Base-by-base conservation (phyloP, 2,329 filamentous ascomycete genomes). In the Aspergillus floridensis region DNA sequence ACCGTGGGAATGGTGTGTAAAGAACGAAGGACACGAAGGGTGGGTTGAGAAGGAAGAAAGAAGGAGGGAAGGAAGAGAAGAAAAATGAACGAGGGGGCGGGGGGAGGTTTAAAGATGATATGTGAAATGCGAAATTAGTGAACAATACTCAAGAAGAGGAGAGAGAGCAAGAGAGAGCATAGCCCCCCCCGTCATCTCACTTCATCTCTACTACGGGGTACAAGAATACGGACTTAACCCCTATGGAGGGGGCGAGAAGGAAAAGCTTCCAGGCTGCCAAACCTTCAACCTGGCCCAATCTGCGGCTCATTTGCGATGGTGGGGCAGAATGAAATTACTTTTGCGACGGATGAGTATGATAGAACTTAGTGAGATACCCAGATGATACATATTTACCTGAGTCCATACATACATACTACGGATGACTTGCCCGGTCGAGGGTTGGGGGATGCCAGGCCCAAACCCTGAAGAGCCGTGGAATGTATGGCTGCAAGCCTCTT, bases 1-100 rank as follows among this genome's bases (percentile, higher is more conserved):
- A 58, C 61, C 61, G 60, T 62, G 51, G 63, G 59, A 59, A 61
- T 52, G 14, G 57, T 65, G 52, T 49, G 62, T 61, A 56, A 52
- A 56, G 29, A 44, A 53, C 26, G 44, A 50, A 22, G 46, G 54
- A 51, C 49, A 53, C 49, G 50, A 57, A 32, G 56, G 50, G 63
- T 57, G 63, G 66, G 59, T 38, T 22, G 22, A 22, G 22, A 22
- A 22, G 22, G 22, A 22, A 22, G 22, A 22, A 61, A 64, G 58
- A 59, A 56, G 57, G 57, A 59, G 56, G 52, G 60, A 56, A 57
- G 47, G 57, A 59, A 62, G 49, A 56, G 64, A 56, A 59, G 59
- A 57, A 38, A 63, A 53, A 46, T 59, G 65, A 59, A 53, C 21
- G 29, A 55, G 47, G 46, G 31, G 29, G 53, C 22, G 55, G 53